phyloP scores from a whole-genome alignment of 331 rosid species.

The Rosa hybrid region DNA sequence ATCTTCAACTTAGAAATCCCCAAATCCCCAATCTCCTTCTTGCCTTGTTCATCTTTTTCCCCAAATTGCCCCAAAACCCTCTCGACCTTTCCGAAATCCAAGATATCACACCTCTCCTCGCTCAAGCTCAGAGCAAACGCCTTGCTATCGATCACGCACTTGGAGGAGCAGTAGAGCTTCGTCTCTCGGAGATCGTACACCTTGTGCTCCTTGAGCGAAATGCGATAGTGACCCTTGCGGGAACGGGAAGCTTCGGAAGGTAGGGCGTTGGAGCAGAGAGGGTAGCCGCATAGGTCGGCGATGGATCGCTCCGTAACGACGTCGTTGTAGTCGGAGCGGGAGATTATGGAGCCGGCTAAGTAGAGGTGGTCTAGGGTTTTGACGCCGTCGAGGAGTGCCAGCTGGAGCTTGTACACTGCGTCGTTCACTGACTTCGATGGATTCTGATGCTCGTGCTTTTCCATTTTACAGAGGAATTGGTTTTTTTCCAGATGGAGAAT shows the following conservation, averaged over 20 bases:
- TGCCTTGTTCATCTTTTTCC: slow-evolving; percentile 30
- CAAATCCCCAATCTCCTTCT: slow-evolving; percentile 46
- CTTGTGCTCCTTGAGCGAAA: slow-evolving; percentile 80
- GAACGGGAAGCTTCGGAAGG: slow-evolving; percentile 45
- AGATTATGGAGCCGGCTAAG: slow-evolving; percentile 75
- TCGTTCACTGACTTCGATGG: slow-evolving; percentile 44
- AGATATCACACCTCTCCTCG: slow-evolving; percentile 55
- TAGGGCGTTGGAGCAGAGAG: slow-evolving; percentile 60
- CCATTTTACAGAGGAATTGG: slow-evolving; percentile 37
- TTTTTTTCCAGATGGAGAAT: neutral
- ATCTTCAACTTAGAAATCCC: slow-evolving; percentile 64
- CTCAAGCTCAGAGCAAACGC: slow-evolving; percentile 58
- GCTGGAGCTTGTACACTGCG: slow-evolving; percentile 61
- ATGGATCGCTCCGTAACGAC: slow-evolving; percentile 80
- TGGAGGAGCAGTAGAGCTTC: slow-evolving; percentile 68
- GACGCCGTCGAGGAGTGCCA: slow-evolving; percentile 63
- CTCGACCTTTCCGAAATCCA: slow-evolving; percentile 52
- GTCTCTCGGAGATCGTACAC: slow-evolving; percentile 80
- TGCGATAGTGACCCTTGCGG: slow-evolving; percentile 69
- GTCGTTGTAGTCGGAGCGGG: slow-evolving; percentile 78
- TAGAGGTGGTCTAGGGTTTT: slow-evolving; percentile 60
- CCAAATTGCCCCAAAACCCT: slow-evolving; percentile 52
- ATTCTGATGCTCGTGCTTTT: slow-evolving; percentile 26
- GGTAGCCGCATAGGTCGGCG: slow-evolving; percentile 69
- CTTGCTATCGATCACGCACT: slow-evolving; percentile 64